Evolutionary conservation across 306 rosid genomes (phyloP), one percentile per base, ranked within the genome.

Genomic region (Pyrus betulifolia): DNA sequence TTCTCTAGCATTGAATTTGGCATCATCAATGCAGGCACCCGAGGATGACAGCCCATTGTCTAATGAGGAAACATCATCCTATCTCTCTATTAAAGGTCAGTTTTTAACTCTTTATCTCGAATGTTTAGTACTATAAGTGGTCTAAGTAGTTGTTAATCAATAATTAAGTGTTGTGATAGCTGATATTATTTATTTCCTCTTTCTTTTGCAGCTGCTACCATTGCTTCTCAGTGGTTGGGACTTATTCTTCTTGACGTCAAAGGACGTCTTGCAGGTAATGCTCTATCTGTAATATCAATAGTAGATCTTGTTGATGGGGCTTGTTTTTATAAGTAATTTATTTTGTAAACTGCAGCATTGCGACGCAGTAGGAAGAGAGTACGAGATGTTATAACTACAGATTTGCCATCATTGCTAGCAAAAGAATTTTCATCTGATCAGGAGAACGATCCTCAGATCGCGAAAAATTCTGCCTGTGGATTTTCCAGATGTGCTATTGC

Each of bases 141-240:
- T 23, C 33, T 25, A 23, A 61, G 40, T 27, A 46, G 31, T 21
- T 25, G 21, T 63, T 19, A 44, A 28, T 21, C 22, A 44, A 44
- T 25, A 21, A 12, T 21, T 30, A 71, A 27, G 44, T 74, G 13
- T 22, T 21, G 72, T 49, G 33, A 30, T 17, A 30, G 60, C 52
- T 86, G 52, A 86, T 74, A 68, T 52, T 8, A 21, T 58, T 57
- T 57, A 70, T 79, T 22, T 59, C 33, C 51, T 85, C 15, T 44
- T 61, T 86, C 80, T 82, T 82, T 83, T 84, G 68, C 96, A 95
- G 99, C 99, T 85, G 99, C 99, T 66, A 86, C 92, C 1, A 89
- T 93, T 83, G 99, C 99, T 82, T 96, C 98, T 69, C 96, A 88
- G 61, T 92, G 99, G 99, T 82, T 96, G 90, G 98, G 89, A 73